Evolutionary conservation across 2,329 filamentous ascomycete species (phyloP).

Genomic region (Claviceps lovelessii): DNA sequence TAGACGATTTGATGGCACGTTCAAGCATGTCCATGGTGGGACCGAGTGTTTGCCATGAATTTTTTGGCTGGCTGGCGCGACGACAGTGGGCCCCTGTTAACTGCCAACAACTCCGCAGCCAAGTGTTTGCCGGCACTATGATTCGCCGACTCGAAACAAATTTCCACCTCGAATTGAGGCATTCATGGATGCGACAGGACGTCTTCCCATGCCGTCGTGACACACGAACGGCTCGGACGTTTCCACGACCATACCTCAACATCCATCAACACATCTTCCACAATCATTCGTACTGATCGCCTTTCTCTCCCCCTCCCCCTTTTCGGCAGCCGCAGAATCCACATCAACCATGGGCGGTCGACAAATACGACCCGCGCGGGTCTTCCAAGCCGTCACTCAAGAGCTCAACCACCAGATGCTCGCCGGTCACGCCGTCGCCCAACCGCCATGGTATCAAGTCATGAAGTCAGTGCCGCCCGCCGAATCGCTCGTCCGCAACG

Average conservation of each 20-base stretch:
- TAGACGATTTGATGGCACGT: background rate
- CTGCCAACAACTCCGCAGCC: too few relatives aligned
- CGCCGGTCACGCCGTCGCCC: constrained; percentile 17
- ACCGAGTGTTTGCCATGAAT: background rate
- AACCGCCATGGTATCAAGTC: constrained; percentile 36
- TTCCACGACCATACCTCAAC: background rate
- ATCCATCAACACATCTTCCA: background rate
- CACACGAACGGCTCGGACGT: background rate
- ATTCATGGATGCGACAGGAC: constrained; percentile 4
- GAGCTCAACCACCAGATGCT: constrained; percentile 29
- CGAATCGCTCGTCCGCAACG: constrained; percentile 41
- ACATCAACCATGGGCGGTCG: constrained; percentile 24
- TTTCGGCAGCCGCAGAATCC: background rate
- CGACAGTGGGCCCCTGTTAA: background rate
- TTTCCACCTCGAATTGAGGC: constrained; percentile 4
- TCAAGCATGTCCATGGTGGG: background rate
- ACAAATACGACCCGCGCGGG: constrained; percentile 31
- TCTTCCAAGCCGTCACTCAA: constrained; percentile 30
- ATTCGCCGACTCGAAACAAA: constrained; percentile 11
- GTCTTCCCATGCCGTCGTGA: background rate
- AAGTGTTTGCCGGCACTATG: constrained; percentile 6
- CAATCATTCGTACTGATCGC: background rate
- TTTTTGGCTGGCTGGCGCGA: background rate
- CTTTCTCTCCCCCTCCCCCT: too few relatives aligned
- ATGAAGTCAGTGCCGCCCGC: constrained; percentile 41